Evolutionary conservation across 169 alveolate species (phyloP).

Genomic region (Cryptosporidium parvum): DNA sequence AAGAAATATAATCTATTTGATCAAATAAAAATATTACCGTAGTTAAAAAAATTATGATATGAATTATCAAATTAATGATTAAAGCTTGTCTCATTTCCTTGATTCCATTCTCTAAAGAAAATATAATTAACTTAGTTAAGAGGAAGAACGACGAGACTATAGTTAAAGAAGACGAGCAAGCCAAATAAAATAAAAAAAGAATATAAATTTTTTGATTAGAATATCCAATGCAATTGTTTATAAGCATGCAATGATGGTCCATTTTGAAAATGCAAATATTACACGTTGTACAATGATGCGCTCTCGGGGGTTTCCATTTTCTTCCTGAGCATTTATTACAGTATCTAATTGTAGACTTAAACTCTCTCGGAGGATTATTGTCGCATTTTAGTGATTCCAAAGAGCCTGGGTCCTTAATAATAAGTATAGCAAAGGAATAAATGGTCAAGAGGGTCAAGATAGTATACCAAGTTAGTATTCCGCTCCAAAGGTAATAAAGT

Average conservation of each 20-base stretch:
- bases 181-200: slow-evolving; percentile 85
- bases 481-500: neutral
- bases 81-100: neutral
- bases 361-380: slow-evolving; percentile 6
- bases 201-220: slow-evolving; percentile 88
- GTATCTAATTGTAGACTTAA: neutral
- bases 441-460: neutral
- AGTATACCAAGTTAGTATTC: neutral
- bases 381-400: slow-evolving; percentile 9
- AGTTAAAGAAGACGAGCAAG: slow-evolving; percentile 41
- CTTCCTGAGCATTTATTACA: slow-evolving; percentile 77
- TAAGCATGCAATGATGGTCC: slow-evolving; percentile 94
- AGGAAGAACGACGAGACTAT: slow-evolving; percentile 8
- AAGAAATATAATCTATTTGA: slow-evolving; percentile 59
- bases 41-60: slow-evolving; percentile 65
- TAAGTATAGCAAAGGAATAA: neutral
- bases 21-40: slow-evolving; percentile 59
- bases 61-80: slow-evolving; percentile 38
- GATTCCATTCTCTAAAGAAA: neutral
- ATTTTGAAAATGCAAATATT: slow-evolving; percentile 85
- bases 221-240: slow-evolving; percentile 90
- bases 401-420: slow-evolving; percentile 76
- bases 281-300: slow-evolving; percentile 92
- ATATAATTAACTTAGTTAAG: slow-evolving; percentile 1
- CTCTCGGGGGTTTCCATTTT: slow-evolving; percentile 88